Evolutionary conservation across 208 protist species (phyloP), one percentile per base, ranked within the genome.

Genomic region (Blechomonas ayalai): DNA sequence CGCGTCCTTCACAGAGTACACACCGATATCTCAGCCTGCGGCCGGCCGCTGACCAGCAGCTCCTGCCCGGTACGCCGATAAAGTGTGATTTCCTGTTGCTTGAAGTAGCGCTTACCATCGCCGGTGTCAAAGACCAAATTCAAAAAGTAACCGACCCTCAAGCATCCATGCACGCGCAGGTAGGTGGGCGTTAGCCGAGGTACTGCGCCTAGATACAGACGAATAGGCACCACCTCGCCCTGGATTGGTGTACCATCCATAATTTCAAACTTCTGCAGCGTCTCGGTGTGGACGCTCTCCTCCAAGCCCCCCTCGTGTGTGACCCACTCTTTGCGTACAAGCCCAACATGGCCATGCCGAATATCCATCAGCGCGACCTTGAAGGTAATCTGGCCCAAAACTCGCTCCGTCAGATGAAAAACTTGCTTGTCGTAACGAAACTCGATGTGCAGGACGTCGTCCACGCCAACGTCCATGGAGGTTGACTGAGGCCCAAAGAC

Each of bases 161-260:
- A 89, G 15, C 56, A 57, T 15, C 69, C 59, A 19, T 73, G 67
- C 2, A 95, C 69, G 37, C 62, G 73, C 13, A 25, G 31, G 57
- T 87, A 92, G 2, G 85, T 87, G 16, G 85, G 89, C 2, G 89
- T 93, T 23, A 96, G 67, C 18, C 72, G 58, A 8, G 85, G 83
- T 33, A 92, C 64, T 31, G 73, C 67, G 24, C 71, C 59, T 8
- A 96, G 63, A 28, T 84, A 92, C 15, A 96, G 50, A 0, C 89
- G 78, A 34, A 96, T 90, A 5, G 89, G 89, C n/a, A 96, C 66
- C 15, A 95, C 78, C 50, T 96, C 89, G 2, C 86, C 85, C 9
- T 81, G 71, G 50, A 93, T 85, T 18, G 89, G 89, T 0, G 73
- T 80, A 31, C 89, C 89, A 49, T 96, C 89, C 83, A 96, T 94